These are phyloP conservation scores for Erysimum cheiri DNA, from an alignment of 441 rosid genomes.

Conservation along the genomic window DNA sequence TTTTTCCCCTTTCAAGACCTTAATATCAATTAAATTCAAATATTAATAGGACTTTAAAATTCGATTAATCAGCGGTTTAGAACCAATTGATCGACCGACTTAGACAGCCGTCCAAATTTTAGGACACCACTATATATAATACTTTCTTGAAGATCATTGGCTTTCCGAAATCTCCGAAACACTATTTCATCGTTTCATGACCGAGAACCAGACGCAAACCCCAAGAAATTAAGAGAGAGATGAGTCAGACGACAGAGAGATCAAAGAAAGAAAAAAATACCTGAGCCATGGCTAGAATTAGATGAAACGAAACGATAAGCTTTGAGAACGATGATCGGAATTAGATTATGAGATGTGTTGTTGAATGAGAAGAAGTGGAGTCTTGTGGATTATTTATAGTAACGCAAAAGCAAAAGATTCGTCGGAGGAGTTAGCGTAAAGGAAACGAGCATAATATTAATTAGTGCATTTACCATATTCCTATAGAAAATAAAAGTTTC, in stretches of 20 bases:
- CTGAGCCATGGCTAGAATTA: constrained; percentile 41
- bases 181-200: not conserved
- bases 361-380: constrained; percentile 29
- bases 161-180: not conserved
- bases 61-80: not conserved
- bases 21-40: not conserved
- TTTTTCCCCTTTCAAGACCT: too few relatives aligned
- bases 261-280: constrained; percentile 20
- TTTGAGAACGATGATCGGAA: not conserved
- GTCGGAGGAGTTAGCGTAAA: constrained; percentile 44
- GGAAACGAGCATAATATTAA: constrained; percentile 38
- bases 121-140: not conserved
- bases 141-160: not conserved
- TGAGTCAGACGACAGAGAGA: too few relatives aligned
- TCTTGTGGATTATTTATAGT: constrained; percentile 34
- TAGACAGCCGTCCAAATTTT: too few relatives aligned
- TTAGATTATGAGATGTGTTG: constrained; percentile 21
- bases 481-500: constrained; percentile 32
- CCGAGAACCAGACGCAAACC: not conserved
- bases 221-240: too few relatives aligned
- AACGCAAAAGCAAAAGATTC: constrained; percentile 40
- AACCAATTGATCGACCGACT: not conserved
- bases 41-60: not conserved
- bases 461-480: constrained; percentile 27
- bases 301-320: constrained; percentile 28